phyloP scores from a whole-genome alignment of 257 asterid species.

The Solanum tacnaense region DNA sequence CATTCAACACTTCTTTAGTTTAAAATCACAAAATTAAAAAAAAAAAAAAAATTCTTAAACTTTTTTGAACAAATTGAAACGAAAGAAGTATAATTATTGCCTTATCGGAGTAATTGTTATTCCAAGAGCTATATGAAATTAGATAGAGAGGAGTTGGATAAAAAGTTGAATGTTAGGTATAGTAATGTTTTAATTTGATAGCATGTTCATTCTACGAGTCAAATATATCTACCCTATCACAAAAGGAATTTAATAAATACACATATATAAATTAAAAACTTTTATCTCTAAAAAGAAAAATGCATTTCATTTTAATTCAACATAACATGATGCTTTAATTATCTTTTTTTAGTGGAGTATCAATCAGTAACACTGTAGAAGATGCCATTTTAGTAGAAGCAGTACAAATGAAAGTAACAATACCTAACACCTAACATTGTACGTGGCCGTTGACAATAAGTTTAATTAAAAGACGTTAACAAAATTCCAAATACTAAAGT shows the following conservation, averaged over 20 bases:
- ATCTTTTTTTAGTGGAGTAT: neutral
- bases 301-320: neutral
- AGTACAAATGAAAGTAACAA: neutral
- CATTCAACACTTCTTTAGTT: neutral
- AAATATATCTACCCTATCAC: neutral
- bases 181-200: neutral
- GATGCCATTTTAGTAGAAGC: neutral
- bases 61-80: neutral
- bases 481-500: conserved; percentile 4
- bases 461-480: neutral
- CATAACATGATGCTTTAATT: neutral
- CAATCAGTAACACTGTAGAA: neutral
- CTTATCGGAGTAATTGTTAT: neutral
- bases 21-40: neutral
- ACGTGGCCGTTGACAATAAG: neutral
- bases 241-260: neutral
- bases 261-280: neutral
- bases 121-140: neutral
- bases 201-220: neutral
- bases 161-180: neutral
- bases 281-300: neutral
- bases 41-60: neutral
- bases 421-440: neutral
- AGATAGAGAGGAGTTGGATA: neutral
- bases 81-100: neutral